phyloP scores from a whole-genome alignment of 345 rosid species.

The Eutrema japonicum region DNA sequence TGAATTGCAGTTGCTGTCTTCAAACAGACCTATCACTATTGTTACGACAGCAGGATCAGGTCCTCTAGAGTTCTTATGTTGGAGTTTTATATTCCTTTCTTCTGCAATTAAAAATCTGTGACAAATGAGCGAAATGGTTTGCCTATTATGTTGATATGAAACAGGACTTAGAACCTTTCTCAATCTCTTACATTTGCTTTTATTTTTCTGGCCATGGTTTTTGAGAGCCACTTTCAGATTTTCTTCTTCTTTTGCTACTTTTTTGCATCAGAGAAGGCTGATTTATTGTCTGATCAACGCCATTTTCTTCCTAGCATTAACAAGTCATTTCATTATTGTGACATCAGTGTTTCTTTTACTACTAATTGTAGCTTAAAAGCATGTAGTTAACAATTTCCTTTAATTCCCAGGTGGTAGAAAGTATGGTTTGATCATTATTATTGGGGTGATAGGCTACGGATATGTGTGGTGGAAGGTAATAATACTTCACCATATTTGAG shows the following conservation, averaged over 20 bases:
- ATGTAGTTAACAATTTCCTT: not conserved
- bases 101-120: not conserved
- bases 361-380: not conserved
- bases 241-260: slow-evolving; percentile 5
- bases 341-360: slow-evolving; percentile 13
- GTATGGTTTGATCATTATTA: slow-evolving; percentile 39
- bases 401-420: slow-evolving; percentile 38
- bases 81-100: not conserved
- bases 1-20: slow-evolving; percentile 66
- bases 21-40: slow-evolving; percentile 70
- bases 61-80: slow-evolving; percentile 24
- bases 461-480: slow-evolving; percentile 49
- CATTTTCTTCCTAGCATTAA: slow-evolving; percentile 10
- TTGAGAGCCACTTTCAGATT: not conserved
- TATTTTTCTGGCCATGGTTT: slow-evolving; percentile 16
- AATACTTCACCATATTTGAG: not conserved
- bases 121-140: not conserved
- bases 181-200: not conserved
- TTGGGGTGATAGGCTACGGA: slow-evolving; percentile 46
- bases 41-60: slow-evolving; percentile 75
- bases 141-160: slow-evolving; percentile 23
- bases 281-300: not conserved
- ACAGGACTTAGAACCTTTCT: not conserved
- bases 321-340: not conserved
- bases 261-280: not conserved